Evolutionary conservation across 768 basidiomycete species (phyloP).

Genomic region (Scleroderma bovista): DNA sequence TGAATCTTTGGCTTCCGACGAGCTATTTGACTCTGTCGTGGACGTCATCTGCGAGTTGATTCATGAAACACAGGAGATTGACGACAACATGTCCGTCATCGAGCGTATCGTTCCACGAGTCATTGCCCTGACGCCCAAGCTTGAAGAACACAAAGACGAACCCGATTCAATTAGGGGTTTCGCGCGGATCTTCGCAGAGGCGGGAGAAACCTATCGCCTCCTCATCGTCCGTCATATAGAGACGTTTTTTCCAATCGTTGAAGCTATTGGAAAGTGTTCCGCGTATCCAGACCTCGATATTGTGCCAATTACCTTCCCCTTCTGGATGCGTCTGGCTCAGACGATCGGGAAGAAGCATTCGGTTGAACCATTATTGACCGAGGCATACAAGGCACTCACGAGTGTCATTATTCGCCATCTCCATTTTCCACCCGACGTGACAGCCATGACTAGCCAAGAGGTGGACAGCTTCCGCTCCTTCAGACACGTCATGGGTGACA

Average conservation of each 20-base stretch:
- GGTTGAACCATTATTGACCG: constrained; percentile 69
- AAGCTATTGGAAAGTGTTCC: constrained; percentile 90
- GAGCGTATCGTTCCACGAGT: constrained; percentile 85
- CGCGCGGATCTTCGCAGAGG: constrained; percentile 92
- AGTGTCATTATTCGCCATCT: constrained; percentile 83
- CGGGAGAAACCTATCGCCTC: constrained; percentile 91
- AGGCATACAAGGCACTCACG: constrained; percentile 83
- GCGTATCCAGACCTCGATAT: constrained; percentile 92
- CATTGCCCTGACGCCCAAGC: constrained; percentile 60
- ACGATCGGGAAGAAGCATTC: constrained; percentile 72
- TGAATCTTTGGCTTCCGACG: constrained; percentile 74
- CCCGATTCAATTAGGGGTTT: constrained; percentile 85
- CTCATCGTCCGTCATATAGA: constrained; percentile 86
- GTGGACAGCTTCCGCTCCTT: constrained; percentile 92
- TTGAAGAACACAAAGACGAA: constrained; percentile 64
- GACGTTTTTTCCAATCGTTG: constrained; percentile 91
- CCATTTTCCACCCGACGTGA: constrained; percentile 78
- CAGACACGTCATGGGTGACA: constrained; percentile 98
- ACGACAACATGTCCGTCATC: constrained; percentile 88
- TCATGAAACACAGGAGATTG: constrained; percentile 96
- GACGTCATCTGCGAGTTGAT: constrained; percentile 92
- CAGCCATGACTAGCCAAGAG: constrained; percentile 70
- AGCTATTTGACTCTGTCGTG: constrained; percentile 90
- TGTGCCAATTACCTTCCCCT: constrained; percentile 94
- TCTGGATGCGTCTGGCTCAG: constrained; percentile 97